Evolutionary conservation across 768 basidiomycete genomes (phyloP), one percentile per base, ranked within the genome.

Genomic region (Tulasnella calospora): DNA sequence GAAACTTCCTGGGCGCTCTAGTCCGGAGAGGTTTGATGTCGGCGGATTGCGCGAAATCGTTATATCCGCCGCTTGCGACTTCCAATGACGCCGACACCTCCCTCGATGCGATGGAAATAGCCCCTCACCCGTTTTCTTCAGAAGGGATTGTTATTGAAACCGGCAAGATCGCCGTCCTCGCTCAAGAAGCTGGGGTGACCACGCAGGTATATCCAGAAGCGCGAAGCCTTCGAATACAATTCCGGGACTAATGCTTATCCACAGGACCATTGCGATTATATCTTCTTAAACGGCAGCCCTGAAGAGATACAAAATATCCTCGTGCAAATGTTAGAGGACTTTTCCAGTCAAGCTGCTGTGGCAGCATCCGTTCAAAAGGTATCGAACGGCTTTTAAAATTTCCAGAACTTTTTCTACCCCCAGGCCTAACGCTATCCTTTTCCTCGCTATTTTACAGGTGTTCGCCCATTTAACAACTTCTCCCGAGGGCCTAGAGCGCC

Each of bases 311-410:
- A 57, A 41, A 79, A 13, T 15, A 36, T n/a, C 67, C 77, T 41
- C 41, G 38, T 21, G 30, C 13, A 15, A 41, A 80, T 72, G 40
- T 13, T 61, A 33, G 35, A 23, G 10, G 61, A 67, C 61, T 67
- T 67, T 67, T 12, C 27, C 30, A 15, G 61, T 30, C 79, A 80
- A 30, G 70, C 77, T 17, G 69, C 74, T 5, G 23, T 80, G 13
- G 77, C 78, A 21, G 40, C 21, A 3, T 35, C 67, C 9, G 46
- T 79, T 38, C 38, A 38, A 38, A 79, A 79, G 73, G 78, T 79
- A 38, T 40, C 23, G 10, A 38, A 7, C 1, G 21, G 8, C 38
- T 74, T 30, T 40, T 10, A 71, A 23, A 0, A 7, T 9, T 35
- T 6, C n/a, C 10, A 6, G 23, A 51, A 6, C 23, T 12, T 4